These are phyloP conservation scores for Anthoceros angustus DNA, from an alignment of 225 moss, liverwort and hornwort genomes.

Conservation along the genomic window DNA sequence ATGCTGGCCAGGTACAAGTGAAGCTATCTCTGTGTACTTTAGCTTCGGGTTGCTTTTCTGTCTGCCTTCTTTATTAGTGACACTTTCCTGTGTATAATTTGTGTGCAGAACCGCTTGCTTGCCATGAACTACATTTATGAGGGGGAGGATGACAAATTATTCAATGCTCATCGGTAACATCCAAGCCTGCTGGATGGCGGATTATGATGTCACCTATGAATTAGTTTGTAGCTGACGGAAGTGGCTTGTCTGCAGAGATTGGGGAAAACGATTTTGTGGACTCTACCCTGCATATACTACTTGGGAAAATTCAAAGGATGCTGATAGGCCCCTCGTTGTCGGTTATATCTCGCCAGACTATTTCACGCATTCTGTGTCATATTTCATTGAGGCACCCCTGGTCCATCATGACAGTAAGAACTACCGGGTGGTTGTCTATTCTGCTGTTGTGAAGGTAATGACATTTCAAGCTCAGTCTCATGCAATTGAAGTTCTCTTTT, in stretches of 20 bases:
- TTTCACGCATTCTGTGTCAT: constrained; percentile 98
- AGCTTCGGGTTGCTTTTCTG: background rate
- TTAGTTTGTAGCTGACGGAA: background rate
- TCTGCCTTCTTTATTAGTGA: background rate
- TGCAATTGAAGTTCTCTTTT: background rate
- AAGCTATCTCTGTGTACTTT: background rate
- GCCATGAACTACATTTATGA: constrained; percentile 98
- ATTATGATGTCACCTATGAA: background rate
- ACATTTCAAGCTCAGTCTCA: background rate
- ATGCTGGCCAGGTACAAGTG: constrained; percentile 76
- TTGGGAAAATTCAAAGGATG: constrained; percentile 70
- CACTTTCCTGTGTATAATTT: background rate
- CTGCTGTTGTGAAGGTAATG: constrained; percentile 87
- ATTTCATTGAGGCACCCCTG: constrained; percentile 95
- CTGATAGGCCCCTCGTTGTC: constrained; percentile 66
- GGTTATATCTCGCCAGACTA: constrained; percentile 98
- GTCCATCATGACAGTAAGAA: constrained; percentile 77
- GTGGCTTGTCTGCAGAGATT: constrained; percentile 39
- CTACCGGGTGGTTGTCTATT: constrained; percentile 75
- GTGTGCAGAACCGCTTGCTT: constrained; percentile 75
- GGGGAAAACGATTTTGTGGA: constrained; percentile 83
- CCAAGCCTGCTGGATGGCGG: background rate
- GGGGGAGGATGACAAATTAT: constrained; percentile 86
- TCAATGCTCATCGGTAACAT: constrained; percentile 71
- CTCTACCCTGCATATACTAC: constrained; percentile 59